Conservation (phyloP, 139 green algal species). For the Asterochloris erici region DNA sequence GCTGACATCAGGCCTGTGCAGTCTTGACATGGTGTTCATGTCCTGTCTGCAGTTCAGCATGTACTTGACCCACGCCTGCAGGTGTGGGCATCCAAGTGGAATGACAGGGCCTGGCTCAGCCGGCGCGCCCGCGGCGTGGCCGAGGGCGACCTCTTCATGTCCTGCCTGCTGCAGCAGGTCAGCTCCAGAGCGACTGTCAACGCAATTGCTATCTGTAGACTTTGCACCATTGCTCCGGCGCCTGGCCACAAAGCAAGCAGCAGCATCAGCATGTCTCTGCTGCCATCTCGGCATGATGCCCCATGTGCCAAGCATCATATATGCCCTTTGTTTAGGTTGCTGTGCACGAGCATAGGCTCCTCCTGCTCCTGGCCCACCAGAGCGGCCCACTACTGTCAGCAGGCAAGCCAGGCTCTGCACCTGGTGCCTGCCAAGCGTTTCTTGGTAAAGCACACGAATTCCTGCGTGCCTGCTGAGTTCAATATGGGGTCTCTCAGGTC, state of each 20-base stretch:
- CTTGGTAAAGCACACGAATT: neutral
- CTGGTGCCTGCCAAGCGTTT: too few species aligned
- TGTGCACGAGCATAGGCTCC: too few species aligned
- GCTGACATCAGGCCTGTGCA: neutral
- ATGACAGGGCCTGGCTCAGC: conserved; percentile 71
- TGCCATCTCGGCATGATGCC: too few species aligned
- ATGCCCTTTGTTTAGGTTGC: too few species aligned
- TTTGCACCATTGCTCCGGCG: too few species aligned
- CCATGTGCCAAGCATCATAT: too few species aligned
- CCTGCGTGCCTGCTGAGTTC: neutral
- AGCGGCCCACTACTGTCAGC: too few species aligned
- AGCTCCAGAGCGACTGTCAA: neutral
- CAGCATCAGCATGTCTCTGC: too few species aligned
- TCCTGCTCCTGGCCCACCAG: too few species aligned
- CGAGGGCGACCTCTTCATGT: conserved; percentile 79
- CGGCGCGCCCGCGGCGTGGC: conserved; percentile 51
- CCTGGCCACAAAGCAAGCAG: too few species aligned
- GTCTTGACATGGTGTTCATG: neutral
- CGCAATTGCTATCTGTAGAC: too few species aligned
- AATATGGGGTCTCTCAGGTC: too few species aligned
- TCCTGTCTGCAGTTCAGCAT: neutral
- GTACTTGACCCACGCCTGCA: conserved; percentile 4
- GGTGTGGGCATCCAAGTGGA: conserved; percentile 90
- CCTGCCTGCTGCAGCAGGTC: conserved; percentile 73
- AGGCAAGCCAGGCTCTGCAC: neutral